These are phyloP conservation scores for Lichtheimia ramosa DNA, from an alignment of 371 early-diverging fungal genomes.

Conservation along the genomic window DNA sequence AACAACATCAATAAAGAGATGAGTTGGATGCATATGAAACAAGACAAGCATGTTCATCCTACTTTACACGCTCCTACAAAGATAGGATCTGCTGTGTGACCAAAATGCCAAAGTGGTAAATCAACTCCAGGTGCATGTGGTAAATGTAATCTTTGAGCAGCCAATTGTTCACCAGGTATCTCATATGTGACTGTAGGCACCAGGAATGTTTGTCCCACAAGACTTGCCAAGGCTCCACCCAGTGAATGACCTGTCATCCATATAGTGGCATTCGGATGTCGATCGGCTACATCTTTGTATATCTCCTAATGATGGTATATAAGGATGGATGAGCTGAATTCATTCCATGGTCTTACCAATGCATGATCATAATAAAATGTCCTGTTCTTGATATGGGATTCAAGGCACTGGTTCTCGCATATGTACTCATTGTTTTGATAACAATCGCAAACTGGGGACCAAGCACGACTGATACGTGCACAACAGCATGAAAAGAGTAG, in stretches of 20 bases:
- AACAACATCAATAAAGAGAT: too few species aligned
- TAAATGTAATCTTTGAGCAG: constrained; percentile 81
- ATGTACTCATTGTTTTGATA: constrained; percentile 51
- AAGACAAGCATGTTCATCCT: background rate
- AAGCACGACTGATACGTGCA: constrained; percentile 83
- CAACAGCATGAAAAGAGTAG: constrained; percentile 97
- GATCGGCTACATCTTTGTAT: constrained; percentile 52
- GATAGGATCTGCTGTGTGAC: constrained; percentile 93
- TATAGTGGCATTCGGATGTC: constrained; percentile 71
- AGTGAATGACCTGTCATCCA: constrained; percentile 95
- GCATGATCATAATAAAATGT: constrained; percentile 86
- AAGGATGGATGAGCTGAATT: background rate
- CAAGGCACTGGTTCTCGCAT: constrained; percentile 71
- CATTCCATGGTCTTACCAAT: too few species aligned
- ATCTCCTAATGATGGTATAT: constrained; percentile 24
- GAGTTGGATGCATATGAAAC: background rate
- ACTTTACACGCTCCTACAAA: constrained; percentile 85
- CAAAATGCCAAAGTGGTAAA: constrained; percentile 88
- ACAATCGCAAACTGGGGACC: constrained; percentile 89
- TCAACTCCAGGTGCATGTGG: constrained; percentile 54
- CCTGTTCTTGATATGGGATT: constrained; percentile 54
- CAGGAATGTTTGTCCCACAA: constrained; percentile 86
- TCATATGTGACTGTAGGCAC: constrained; percentile 89
- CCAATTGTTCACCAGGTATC: constrained; percentile 85
- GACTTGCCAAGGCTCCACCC: constrained; percentile 83